Percentiles rank a stretch among this genome's conserved stretches.
These are phyloP conservation scores for Calendula officinalis DNA, from an alignment of 129 eudicot species.

Conservation along the genomic window DNA sequence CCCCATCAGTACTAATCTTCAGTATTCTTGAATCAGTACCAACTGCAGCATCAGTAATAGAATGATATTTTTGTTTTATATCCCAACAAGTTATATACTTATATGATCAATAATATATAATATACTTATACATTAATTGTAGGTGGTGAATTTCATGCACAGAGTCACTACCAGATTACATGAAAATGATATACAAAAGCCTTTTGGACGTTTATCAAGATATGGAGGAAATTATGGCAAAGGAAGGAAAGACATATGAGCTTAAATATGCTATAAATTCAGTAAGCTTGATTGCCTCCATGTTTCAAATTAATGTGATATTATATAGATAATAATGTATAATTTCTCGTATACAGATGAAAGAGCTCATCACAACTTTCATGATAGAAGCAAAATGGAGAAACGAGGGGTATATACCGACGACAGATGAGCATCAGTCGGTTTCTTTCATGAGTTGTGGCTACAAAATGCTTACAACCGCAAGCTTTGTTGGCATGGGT, in stretches of 20 bases:
- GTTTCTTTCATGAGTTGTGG: neutral
- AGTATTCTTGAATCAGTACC: too few species aligned
- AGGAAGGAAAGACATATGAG: conserved; percentile 1
- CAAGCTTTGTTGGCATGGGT: conserved; percentile 8
- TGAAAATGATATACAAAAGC: conserved; percentile 1
- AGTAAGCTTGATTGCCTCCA: neutral
- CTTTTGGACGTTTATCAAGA: neutral
- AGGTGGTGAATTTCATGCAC: neutral
- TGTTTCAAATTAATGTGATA: neutral
- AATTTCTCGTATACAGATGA: neutral
- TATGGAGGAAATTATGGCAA: conserved; percentile 2
- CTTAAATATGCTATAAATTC: neutral
- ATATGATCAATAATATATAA: neutral
- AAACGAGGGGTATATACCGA: neutral
- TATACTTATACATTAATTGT: neutral
- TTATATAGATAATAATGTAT: neutral
- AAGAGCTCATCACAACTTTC: neutral
- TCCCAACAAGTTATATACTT: too few species aligned
- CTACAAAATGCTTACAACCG: neutral
- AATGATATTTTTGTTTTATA: too few species aligned
- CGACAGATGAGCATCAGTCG: neutral
- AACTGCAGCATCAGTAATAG: too few species aligned
- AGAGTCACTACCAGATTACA: neutral
- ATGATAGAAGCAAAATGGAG: conserved; percentile 5
- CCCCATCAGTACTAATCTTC: too few species aligned